Base-by-base conservation (phyloP, 2,329 filamentous ascomycete species). In the Magnaporthales sp. region DNA sequence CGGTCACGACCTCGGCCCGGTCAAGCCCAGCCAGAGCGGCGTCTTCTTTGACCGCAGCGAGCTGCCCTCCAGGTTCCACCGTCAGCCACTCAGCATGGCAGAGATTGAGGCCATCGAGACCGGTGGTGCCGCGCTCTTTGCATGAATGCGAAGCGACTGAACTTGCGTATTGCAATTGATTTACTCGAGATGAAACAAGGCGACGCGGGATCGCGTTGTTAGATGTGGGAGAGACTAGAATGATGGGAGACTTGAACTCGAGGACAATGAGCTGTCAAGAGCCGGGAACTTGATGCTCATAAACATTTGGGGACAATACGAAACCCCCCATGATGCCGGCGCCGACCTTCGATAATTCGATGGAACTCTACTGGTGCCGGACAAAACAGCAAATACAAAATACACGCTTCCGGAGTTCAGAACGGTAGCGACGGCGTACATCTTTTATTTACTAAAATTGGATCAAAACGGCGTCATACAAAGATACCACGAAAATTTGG, bases 51-150 rank as follows among this genome's bases (percentile, higher is more conserved):
- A 98, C 78, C 88, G 93, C 72, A 91, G 87, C 72, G 91, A 99
- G 80, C 88, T 99, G 27, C 94, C 95, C 22, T 77, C 83, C 69
- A 87, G 94, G 73, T 99, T 97, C 86, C 87, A 89, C 74, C 86
- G 92, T 70, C 81, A 86, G 63, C 85, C 87, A 13, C 91, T 93
- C 80, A 89, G 86, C 51, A 79, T 89, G 72, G 88, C 89, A 60
- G 95, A 99, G 85, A 99, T 99, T 68, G 95, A 98, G 78, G 93
- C 93, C 26, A 86, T 99, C 74, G 93, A 97, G 86, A 95, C 92
- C 67, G 95, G 93, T 66, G 95, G 95, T 67, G 95, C 94, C 38
- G 79, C 84, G 46, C 75, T 83, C 67, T 78, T 83, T 70, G 80
- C 80, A 69, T 86, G 75, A 80, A 68, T 46, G 58, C 22, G 38